Evolutionary conservation across 1,284 basidiomycete species (phyloP).

Genomic region (Flammula alnicola): DNA sequence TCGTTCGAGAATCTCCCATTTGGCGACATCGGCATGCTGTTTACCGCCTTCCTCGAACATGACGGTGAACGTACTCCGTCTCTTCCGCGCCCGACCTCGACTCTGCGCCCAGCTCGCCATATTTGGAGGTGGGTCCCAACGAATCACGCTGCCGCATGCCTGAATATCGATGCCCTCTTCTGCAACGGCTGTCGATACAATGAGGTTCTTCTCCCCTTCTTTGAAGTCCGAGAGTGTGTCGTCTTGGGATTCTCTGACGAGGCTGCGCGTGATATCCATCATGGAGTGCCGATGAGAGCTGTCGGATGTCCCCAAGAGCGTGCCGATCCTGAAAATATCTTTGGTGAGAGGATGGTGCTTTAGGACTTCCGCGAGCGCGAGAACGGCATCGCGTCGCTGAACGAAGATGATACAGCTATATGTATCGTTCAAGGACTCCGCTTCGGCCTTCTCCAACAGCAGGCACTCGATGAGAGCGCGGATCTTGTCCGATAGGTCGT

Average conservation of each 20-base stretch:
- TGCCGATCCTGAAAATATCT: slow-evolving; percentile 57
- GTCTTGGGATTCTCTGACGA: too few species aligned
- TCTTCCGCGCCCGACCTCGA: slow-evolving; percentile 72
- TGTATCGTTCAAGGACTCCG: slow-evolving; percentile 54
- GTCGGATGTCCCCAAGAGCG: slow-evolving; percentile 66
- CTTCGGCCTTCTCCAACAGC: too few species aligned
- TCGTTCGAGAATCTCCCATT: slow-evolving; percentile 62
- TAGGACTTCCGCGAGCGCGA: slow-evolving; percentile 68
- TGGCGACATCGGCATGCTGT: slow-evolving; percentile 44
- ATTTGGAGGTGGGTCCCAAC: slow-evolving; percentile 73
- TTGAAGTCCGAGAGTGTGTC: too few species aligned
- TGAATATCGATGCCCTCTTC: too few species aligned
- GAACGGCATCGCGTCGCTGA: slow-evolving; percentile 69
- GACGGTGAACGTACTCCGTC: slow-evolving; percentile 72
- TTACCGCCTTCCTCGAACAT: slow-evolving; percentile 59
- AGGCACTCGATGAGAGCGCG: too few species aligned
- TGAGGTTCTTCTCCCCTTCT: too few species aligned
- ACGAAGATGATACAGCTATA: slow-evolving; percentile 79
- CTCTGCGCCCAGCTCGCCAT: slow-evolving; percentile 83
- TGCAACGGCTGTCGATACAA: too few species aligned
- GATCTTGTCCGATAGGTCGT: too few species aligned
- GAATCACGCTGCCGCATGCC: too few species aligned
- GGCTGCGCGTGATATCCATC: slow-evolving; percentile 73
- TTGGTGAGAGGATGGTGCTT: slow-evolving; percentile 58
- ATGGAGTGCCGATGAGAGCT: slow-evolving; percentile 58